A percentile compares a stretch with the other conserved stretches of the same genome.
phyloP scores from a whole-genome alignment of 2,329 filamentous ascomycete species.

The Didymosphaeria variabile region DNA sequence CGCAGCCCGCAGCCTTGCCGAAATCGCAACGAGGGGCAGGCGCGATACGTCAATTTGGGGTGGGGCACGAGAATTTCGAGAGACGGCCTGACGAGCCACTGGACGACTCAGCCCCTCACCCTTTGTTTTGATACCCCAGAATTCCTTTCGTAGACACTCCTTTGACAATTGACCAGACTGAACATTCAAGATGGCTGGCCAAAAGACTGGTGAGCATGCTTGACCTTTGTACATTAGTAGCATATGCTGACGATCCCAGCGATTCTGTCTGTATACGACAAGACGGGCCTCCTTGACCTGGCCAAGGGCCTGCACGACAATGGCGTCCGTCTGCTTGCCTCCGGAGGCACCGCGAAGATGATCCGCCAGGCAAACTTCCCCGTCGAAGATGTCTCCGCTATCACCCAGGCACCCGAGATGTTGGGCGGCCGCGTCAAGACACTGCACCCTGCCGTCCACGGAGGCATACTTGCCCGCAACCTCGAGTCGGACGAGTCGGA shows the following conservation, averaged over 20 bases:
- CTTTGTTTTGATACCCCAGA: constrained; percentile 31
- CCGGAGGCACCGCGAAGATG: constrained; percentile 94
- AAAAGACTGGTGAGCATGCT: constrained; percentile 46
- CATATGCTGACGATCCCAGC: constrained; percentile 57
- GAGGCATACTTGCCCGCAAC: constrained; percentile 90
- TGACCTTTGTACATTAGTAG: neutral
- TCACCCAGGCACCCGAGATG: constrained; percentile 96
- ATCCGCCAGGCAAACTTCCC: constrained; percentile 95
- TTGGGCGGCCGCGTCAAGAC: constrained; percentile 93
- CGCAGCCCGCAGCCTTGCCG: constrained; percentile 17
- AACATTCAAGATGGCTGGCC: constrained; percentile 42
- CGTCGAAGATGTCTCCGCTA: constrained; percentile 97
- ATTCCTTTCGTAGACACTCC: constrained; percentile 19
- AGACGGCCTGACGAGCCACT: constrained; percentile 29
- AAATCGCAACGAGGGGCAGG: constrained; percentile 29
- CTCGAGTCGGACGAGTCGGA: constrained; percentile 97
- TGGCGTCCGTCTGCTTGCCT: constrained; percentile 75
- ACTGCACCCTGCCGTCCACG: constrained; percentile 86
- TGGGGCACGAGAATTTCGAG: constrained; percentile 36
- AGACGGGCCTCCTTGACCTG: constrained; percentile 71
- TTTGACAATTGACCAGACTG: constrained; percentile 26
- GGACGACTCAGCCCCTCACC: constrained; percentile 1
- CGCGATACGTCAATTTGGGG: constrained; percentile 22
- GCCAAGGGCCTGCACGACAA: constrained; percentile 50
- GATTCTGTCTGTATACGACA: constrained; percentile 98